Percentiles rank a stretch among this genome's conserved stretches.
Evolutionary conservation across 306 rosid species (phyloP).

Genomic region (Elaeagnus macrophylla): DNA sequence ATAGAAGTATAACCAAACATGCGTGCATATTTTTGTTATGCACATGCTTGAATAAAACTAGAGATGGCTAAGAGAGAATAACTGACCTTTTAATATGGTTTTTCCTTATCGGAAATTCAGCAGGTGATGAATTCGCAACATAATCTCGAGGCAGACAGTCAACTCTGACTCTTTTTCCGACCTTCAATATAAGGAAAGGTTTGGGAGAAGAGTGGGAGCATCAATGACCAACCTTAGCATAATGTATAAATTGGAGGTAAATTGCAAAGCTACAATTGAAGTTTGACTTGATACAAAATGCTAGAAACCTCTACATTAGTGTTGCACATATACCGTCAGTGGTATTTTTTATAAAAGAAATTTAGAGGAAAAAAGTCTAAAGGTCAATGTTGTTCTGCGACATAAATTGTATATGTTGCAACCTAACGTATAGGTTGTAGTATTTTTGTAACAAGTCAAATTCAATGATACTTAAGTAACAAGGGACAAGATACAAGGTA

Average conservation of each 20-base stretch:
- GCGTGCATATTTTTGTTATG: neutral
- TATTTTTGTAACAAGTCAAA: too few species aligned
- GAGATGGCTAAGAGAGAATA: neutral
- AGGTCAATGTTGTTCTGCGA: too few species aligned
- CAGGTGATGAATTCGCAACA: constrained; percentile 27
- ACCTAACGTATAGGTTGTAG: too few species aligned
- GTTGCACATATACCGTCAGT: too few species aligned
- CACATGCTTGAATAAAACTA: neutral
- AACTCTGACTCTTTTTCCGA: constrained; percentile 40
- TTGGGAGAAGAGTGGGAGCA: constrained; percentile 14
- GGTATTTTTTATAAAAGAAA: too few species aligned
- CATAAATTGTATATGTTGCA: too few species aligned
- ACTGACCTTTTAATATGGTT: constrained; percentile 47
- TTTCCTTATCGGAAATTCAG: constrained; percentile 41
- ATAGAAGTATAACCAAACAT: neutral
- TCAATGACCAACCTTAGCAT: constrained; percentile 8
- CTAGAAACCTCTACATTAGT: too few species aligned
- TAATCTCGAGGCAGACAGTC: constrained; percentile 35
- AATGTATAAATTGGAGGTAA: neutral
- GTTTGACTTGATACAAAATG: too few species aligned
- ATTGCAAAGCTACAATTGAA: too few species aligned
- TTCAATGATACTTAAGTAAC: too few species aligned
- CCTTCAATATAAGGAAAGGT: constrained; percentile 28
- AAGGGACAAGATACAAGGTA: too few species aligned
- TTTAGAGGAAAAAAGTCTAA: too few species aligned